Evolutionary conservation across 2,329 filamentous ascomycete species (phyloP).

Genomic region (Fusarium sp.): DNA sequence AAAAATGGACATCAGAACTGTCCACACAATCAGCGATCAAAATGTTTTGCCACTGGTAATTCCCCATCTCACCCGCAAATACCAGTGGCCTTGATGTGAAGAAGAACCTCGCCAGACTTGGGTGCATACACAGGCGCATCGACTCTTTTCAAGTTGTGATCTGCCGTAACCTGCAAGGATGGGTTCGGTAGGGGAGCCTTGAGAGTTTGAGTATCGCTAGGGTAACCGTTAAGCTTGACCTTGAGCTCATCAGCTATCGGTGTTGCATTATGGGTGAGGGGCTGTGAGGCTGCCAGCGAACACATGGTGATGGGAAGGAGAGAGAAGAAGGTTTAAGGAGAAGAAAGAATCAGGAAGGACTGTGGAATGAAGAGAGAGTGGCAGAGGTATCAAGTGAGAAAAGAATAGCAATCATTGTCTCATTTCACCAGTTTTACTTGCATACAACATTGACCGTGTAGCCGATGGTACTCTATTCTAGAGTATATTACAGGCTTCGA

Average conservation of each 20-base stretch:
- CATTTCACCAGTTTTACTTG: background rate
- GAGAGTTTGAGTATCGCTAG: constrained; percentile 22
- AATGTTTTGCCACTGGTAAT: background rate
- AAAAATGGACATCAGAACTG: constrained; percentile 74
- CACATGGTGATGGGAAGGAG: constrained; percentile 21
- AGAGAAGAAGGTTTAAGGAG: background rate
- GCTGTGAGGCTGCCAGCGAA: constrained; percentile 31
- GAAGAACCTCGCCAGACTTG: constrained; percentile 61
- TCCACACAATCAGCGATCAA: background rate
- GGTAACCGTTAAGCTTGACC: constrained; percentile 18
- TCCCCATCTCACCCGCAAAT: constrained; percentile 64
- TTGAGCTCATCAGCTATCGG: constrained; percentile 27
- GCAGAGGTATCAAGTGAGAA: background rate
- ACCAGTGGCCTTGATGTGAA: constrained; percentile 71
- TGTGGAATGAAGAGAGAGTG: background rate
- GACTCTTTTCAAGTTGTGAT: constrained; percentile 65
- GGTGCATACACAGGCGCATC: constrained; percentile 67
- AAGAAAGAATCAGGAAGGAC: background rate
- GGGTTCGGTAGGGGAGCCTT: constrained; percentile 46
- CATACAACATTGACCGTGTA: background rate
- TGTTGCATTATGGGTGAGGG: constrained; percentile 11
- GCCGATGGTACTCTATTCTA: background rate
- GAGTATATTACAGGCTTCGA: background rate
- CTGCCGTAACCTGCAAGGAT: constrained; percentile 60
- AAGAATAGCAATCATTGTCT: background rate